Conservation (phyloP, 805 yeast genomes). For the Pichia scutulata region DNA sequence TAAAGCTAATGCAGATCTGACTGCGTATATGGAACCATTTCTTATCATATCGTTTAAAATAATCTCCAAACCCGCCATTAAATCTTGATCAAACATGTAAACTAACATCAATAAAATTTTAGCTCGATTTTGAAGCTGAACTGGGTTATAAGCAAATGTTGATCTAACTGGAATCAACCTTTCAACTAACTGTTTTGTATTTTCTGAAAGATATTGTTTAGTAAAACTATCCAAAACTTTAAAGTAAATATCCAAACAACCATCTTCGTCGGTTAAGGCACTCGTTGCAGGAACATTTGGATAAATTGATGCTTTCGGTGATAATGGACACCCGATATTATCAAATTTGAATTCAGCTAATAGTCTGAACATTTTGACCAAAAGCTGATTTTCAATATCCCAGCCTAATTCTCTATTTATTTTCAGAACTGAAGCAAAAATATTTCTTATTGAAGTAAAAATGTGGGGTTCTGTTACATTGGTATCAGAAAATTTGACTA, state of each 20-base stretch:
- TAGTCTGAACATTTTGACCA: slow-evolving; percentile 23
- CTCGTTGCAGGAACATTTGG: slow-evolving; percentile 12
- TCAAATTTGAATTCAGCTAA: slow-evolving; percentile 23
- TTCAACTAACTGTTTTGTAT: slow-evolving; percentile 20
- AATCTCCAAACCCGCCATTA: slow-evolving; percentile 16
- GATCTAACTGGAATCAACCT: slow-evolving; percentile 29
- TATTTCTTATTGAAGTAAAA: slow-evolving; percentile 9
- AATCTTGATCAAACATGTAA: slow-evolving; percentile 23
- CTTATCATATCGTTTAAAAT: slow-evolving; percentile 16
- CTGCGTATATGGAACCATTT: slow-evolving; percentile 7
- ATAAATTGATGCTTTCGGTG: slow-evolving; percentile 7
- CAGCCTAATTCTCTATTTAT: slow-evolving; percentile 21
- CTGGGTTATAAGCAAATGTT: slow-evolving; percentile 19
- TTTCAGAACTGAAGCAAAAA: slow-evolving; percentile 17
- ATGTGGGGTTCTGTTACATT: background rate
- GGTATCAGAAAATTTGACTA: background rate
- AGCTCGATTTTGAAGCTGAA: slow-evolving; percentile 23
- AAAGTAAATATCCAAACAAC: slow-evolving; percentile 26
- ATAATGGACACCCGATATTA: slow-evolving; percentile 16
- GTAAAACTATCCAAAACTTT: slow-evolving; percentile 22
- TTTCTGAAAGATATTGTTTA: slow-evolving; percentile 11
- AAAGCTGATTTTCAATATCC: slow-evolving; percentile 26
- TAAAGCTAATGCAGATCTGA: slow-evolving; percentile 7
- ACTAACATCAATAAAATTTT: slow-evolving; percentile 26
- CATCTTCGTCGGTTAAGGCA: slow-evolving; percentile 18